Percentiles rank a stretch among this genome's conserved stretches.
These are phyloP conservation scores for Cutaneotrichosporon mucoides DNA, from an alignment of 1,284 basidiomycete species.

Conservation along the genomic window DNA sequence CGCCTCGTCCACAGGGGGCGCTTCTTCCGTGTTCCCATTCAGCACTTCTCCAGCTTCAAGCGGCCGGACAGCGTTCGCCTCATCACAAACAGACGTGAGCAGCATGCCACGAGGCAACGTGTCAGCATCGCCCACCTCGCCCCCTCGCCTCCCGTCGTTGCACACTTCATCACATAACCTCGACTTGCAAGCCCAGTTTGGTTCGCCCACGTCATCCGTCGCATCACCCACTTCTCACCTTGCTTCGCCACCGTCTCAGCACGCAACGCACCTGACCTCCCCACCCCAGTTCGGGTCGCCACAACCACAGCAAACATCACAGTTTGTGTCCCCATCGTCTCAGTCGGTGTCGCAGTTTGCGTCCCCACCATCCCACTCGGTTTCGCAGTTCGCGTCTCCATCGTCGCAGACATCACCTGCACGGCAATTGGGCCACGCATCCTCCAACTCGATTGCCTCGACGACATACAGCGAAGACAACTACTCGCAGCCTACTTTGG, in stretches of 20 bases:
- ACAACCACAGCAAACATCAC: too few relatives aligned
- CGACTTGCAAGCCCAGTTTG: not conserved
- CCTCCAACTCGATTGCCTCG: conserved; percentile 1
- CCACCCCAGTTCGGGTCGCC: too few relatives aligned
- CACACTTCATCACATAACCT: not conserved
- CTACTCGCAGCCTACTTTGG: conserved; percentile 24
- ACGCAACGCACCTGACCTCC: too few relatives aligned
- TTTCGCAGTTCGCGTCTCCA: not conserved
- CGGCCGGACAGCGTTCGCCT: not conserved
- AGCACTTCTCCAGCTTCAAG: conserved; percentile 28
- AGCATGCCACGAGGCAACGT: not conserved
- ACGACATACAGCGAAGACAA: conserved; percentile 6
- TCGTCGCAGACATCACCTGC: not conserved
- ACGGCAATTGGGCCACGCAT: not conserved
- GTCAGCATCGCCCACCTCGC: not conserved
- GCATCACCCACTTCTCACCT: not conserved
- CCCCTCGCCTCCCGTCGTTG: not conserved
- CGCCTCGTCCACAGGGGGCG: conserved; percentile 1
- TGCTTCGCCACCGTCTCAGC: not conserved
- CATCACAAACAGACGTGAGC: not conserved
- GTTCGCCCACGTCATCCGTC: not conserved
- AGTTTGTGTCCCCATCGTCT: not conserved
- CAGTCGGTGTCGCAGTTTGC: not conserved
- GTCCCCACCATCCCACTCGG: not conserved
- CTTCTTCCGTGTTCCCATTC: conserved; percentile 31